phyloP scores from a whole-genome alignment of 2,329 filamentous ascomycete species.

The Fusarium miscanthi region DNA sequence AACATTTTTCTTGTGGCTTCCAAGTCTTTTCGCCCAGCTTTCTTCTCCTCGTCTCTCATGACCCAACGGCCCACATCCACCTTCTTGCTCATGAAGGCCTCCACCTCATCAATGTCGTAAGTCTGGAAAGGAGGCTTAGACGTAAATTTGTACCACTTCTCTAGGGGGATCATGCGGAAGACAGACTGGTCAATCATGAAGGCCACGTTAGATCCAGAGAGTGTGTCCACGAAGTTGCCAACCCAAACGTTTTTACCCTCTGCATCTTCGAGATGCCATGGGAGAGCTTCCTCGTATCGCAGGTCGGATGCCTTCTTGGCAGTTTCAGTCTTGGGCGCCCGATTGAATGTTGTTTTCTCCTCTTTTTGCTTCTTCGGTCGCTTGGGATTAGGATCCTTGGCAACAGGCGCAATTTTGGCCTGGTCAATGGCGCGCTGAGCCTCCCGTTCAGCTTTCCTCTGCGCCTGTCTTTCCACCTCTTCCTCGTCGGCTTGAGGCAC shows the following conservation, averaged over 20 bases:
- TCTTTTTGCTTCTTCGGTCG: slow-evolving; percentile 74
- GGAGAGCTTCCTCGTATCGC: slow-evolving; percentile 93
- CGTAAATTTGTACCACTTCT: slow-evolving; percentile 94
- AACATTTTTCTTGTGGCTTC: slow-evolving; percentile 67
- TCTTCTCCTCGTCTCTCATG: slow-evolving; percentile 74
- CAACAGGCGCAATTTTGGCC: slow-evolving; percentile 90
- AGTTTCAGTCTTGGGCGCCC: slow-evolving; percentile 82
- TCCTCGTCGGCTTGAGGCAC: slow-evolving; percentile 63
- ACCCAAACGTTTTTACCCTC: slow-evolving; percentile 96
- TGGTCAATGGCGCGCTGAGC: slow-evolving; percentile 87
- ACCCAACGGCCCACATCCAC: slow-evolving; percentile 83
- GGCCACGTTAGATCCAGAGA: slow-evolving; percentile 87
- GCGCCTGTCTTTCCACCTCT: slow-evolving; percentile 73
- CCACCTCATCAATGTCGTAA: slow-evolving; percentile 84
- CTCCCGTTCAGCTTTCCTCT: slow-evolving; percentile 81
- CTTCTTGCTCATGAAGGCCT: slow-evolving; percentile 84
- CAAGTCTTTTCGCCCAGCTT: slow-evolving; percentile 65
- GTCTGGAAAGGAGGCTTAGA: slow-evolving; percentile 82
- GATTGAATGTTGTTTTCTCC: slow-evolving; percentile 88
- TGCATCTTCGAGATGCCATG: slow-evolving; percentile 97
- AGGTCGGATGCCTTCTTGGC: slow-evolving; percentile 78
- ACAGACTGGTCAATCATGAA: slow-evolving; percentile 75
- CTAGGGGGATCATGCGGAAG: slow-evolving; percentile 89
- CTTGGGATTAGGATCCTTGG: slow-evolving; percentile 66
- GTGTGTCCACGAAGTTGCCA: slow-evolving; percentile 87